A percentile compares a stretch with the other conserved stretches of the same genome.
These are phyloP conservation scores for Casuarina glauca DNA, from an alignment of 306 rosid species.

Conservation along the genomic window DNA sequence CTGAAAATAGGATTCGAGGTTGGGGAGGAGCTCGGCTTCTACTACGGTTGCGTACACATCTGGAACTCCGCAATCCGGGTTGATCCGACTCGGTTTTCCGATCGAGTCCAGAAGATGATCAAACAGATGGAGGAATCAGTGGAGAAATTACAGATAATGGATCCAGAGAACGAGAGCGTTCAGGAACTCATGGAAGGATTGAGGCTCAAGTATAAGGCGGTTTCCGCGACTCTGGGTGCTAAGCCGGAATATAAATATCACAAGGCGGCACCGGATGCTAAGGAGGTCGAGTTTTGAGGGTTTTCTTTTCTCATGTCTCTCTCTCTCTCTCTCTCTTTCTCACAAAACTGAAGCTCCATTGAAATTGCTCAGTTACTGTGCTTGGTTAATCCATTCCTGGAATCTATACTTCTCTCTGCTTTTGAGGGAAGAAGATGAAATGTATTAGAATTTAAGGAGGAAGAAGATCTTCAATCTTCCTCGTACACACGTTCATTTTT, in stretches of 20 bases:
- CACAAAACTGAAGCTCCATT: too few species aligned
- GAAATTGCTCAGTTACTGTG: too few species aligned
- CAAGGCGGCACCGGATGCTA: slow-evolving; percentile 38
- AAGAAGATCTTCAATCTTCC: too few species aligned
- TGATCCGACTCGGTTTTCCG: slow-evolving; percentile 50
- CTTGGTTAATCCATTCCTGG: too few species aligned
- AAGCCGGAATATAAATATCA: slow-evolving; percentile 68
- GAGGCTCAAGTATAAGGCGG: slow-evolving; percentile 70
- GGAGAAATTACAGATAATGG: slow-evolving; percentile 57
- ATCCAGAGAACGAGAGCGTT: slow-evolving; percentile 62
- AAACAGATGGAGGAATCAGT: slow-evolving; percentile 69
- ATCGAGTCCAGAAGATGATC: slow-evolving; percentile 48
- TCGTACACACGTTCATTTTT: too few species aligned
- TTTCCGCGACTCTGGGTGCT: slow-evolving; percentile 61
- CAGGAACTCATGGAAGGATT: slow-evolving; percentile 68
- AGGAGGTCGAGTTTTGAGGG: slow-evolving; percentile 34
- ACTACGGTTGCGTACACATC: slow-evolving; percentile 56
- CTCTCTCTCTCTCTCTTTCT: too few species aligned
- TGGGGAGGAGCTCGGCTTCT: slow-evolving; percentile 80
- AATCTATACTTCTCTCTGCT: too few species aligned
- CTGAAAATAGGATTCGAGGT: slow-evolving; percentile 72
- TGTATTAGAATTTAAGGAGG: too few species aligned
- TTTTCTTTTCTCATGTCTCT: too few species aligned
- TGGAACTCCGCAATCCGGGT: slow-evolving; percentile 57
- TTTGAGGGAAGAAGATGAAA: too few species aligned